Evolutionary conservation across 352 stramenopile genomes (phyloP), one percentile per base, ranked within the genome.

Genomic region (Pilasporangium apinafurcum): DNA sequence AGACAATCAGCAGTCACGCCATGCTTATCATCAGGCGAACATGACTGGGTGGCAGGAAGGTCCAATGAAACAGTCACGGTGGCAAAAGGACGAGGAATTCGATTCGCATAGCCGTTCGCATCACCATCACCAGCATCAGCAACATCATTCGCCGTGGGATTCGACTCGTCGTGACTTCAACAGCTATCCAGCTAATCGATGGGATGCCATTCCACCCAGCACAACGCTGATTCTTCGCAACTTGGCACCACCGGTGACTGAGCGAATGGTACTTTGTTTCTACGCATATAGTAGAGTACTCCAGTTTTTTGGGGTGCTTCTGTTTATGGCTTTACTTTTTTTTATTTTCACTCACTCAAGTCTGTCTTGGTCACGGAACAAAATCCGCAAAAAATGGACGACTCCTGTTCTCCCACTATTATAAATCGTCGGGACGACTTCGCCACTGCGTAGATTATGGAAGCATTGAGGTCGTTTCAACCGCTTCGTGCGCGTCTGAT

Each of bases 171-270:
- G n/a, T n/a, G n/a, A n/a, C n/a, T n/a, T n/a, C n/a, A n/a, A n/a
- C n/a, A n/a, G n/a, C n/a, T n/a, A n/a, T n/a, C n/a, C n/a, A n/a
- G n/a, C n/a, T n/a, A n/a, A n/a, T n/a, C n/a, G n/a, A n/a, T n/a
- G n/a, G n/a, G n/a, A n/a, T n/a, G n/a, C n/a, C n/a, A n/a, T n/a
- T n/a, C 50, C 68, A 26, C 76, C 79, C 0, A 88, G 73, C 32
- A 51, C 68, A 25, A 85, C 71, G 36, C 59, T 92, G 32, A 62
- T 92, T 42, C 28, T 92, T 20, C 77, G 73, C 14, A 60, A 68
- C 18, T 48, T 92, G 28, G 51, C 67, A 45, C 65, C 62, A 13
- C 54, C 47, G 8, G 67, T 84, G 29, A 50, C 71, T 27, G 69
- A 89, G 17, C 58, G 59, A 72, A 92, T 83, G 76, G 76, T 89